Conservation (phyloP, 306 rosid species). For the Vigna reflexopilosa region DNA sequence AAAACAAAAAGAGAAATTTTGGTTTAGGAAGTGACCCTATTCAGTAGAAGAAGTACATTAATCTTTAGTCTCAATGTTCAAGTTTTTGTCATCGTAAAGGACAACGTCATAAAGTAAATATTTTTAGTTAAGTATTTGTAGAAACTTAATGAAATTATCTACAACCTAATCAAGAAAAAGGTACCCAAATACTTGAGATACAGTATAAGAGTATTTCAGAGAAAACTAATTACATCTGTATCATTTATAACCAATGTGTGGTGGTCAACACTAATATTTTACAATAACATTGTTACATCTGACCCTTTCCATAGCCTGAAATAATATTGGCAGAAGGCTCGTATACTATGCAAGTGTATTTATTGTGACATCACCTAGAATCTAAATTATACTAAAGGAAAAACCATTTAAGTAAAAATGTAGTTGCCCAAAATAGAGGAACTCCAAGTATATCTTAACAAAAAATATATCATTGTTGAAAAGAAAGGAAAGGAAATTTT, state of each 20-base stretch:
- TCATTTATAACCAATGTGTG: conserved; percentile 11
- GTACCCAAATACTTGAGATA: not conserved
- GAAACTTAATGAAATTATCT: not conserved
- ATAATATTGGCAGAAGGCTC: not conserved
- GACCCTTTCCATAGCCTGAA: not conserved
- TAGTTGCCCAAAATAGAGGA: not conserved
- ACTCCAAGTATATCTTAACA: not conserved
- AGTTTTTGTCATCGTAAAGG: not conserved
- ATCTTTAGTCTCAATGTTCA: not conserved
- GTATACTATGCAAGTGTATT: not conserved
- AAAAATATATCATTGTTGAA: not conserved
- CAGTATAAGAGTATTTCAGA: not conserved
- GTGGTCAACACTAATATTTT: not conserved
- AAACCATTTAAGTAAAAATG: not conserved
- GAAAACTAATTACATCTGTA: not conserved
- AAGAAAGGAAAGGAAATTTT: not conserved
- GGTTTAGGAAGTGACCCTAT: not conserved
- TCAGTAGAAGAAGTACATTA: not conserved
- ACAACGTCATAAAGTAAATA: not conserved
- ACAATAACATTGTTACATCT: not conserved
- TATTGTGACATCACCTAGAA: not conserved
- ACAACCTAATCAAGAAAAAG: conserved; percentile 5
- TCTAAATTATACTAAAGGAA: not conserved
- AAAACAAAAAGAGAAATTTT: not conserved
- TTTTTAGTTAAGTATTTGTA: not conserved